Percentiles rank a stretch among this genome's conserved stretches.
phyloP scores from a whole-genome alignment of 2,329 filamentous ascomycete genomes.

The Xylaria sp. region DNA sequence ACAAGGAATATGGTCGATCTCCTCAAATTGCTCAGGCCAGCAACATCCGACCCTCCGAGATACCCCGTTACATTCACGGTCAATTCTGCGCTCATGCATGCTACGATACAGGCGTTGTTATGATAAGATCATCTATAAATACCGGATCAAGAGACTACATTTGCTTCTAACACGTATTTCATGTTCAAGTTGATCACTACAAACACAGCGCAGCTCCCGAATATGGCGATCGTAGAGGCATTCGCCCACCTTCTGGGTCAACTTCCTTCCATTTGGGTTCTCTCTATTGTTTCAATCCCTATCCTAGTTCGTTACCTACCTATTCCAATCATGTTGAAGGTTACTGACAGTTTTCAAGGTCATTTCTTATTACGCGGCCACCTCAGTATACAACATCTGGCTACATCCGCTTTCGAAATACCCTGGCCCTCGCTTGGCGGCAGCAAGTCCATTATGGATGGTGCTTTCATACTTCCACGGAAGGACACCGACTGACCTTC shows the following conservation, averaged over 20 bases:
- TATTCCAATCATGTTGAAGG: neutral
- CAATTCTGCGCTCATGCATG: neutral
- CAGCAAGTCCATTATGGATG: constrained; percentile 28
- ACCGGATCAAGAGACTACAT: neutral
- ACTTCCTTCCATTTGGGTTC: neutral
- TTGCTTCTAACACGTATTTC: neutral
- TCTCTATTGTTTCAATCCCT: neutral
- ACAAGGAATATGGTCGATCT: neutral
- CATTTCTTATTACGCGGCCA: constrained; percentile 13
- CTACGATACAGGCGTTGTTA: neutral
- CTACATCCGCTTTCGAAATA: constrained; percentile 30
- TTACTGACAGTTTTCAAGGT: neutral
- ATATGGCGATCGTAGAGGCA: constrained; percentile 8
- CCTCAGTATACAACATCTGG: constrained; percentile 24
- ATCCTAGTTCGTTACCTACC: neutral
- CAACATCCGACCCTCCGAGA: constrained; percentile 13
- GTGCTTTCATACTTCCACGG: constrained; percentile 21
- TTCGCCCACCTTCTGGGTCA: neutral
- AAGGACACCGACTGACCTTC: constrained; percentile 17
- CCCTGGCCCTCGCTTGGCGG: constrained; percentile 20
- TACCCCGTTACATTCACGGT: neutral
- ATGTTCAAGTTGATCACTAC: neutral
- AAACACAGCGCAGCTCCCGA: neutral
- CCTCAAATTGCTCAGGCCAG: neutral
- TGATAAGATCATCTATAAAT: neutral